A percentile compares a stretch with the other conserved stretches of the same genome.
Conservation (phyloP, 495 filamentous ascomycete species). For the Amniculicola lignicola region DNA sequence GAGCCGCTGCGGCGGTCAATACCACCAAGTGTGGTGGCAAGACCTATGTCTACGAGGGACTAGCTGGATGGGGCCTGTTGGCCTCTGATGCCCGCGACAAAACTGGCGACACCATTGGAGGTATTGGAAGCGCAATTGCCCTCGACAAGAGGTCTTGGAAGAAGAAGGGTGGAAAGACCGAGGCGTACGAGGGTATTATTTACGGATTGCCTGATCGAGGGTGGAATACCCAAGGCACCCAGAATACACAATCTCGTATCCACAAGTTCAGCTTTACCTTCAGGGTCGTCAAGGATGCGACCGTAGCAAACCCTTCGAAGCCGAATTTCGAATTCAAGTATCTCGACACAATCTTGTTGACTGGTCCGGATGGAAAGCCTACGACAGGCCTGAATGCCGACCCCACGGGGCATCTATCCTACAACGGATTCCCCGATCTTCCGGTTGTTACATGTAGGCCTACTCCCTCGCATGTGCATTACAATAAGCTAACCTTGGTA, state of each 20-base stretch:
- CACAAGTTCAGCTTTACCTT: constrained; percentile 63
- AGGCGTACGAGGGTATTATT: constrained; percentile 60
- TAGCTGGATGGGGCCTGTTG: constrained; percentile 69
- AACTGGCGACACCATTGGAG: constrained; percentile 67
- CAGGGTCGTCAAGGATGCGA: constrained; percentile 53
- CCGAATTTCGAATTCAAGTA: constrained; percentile 68
- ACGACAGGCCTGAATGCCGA: constrained; percentile 67
- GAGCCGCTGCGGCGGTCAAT: constrained; percentile 42
- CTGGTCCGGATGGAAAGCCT: constrained; percentile 63
- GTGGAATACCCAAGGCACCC: constrained; percentile 74
- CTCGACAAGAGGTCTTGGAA: constrained; percentile 63
- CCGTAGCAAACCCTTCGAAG: constrained; percentile 52
- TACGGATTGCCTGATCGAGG: constrained; percentile 71
- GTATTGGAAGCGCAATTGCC: constrained; percentile 64
- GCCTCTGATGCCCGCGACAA: constrained; percentile 61
- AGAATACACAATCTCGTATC: constrained; percentile 70
- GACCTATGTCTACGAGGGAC: constrained; percentile 62
- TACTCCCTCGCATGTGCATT: neutral
- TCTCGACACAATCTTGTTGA: constrained; percentile 64
- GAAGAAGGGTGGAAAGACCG: constrained; percentile 44
- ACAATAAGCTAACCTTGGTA: constrained; percentile 5
- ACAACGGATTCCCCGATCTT: constrained; percentile 60
- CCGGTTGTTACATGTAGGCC: constrained; percentile 57
- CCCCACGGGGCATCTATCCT: constrained; percentile 50
- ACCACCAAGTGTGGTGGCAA: constrained; percentile 62